A percentile compares a stretch with the other conserved stretches of the same genome.
These are phyloP conservation scores for Volvox carteri DNA, from an alignment of 163 green algal genomes.

Conservation along the genomic window DNA sequence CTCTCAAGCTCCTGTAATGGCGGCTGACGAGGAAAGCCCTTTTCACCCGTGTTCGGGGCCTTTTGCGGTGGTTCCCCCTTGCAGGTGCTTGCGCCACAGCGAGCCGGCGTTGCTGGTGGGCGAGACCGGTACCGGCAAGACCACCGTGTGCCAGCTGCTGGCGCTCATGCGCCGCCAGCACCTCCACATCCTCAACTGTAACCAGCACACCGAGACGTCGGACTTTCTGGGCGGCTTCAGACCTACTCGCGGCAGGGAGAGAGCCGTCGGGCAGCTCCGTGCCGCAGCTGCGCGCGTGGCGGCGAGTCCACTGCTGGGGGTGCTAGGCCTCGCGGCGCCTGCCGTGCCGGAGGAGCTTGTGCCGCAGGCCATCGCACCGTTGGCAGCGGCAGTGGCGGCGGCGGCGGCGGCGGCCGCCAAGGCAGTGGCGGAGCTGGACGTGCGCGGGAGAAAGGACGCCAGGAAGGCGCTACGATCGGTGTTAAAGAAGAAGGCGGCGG, in stretches of 20 bases:
- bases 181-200: constrained; percentile 98
- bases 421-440: constrained; percentile 50
- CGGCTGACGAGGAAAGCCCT: too few species aligned
- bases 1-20: too few species aligned
- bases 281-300: constrained; percentile 36
- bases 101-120: constrained; percentile 96
- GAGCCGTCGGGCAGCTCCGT: constrained; percentile 44
- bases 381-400: constrained; percentile 38
- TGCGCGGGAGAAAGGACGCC: background rate
- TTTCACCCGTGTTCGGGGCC: too few species aligned
- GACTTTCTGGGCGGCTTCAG: constrained; percentile 98
- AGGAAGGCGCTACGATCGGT: constrained; percentile 16
- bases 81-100: constrained; percentile 65
- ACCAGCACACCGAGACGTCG: constrained; percentile 98
- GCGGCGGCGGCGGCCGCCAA: constrained; percentile 54
- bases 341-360: constrained; percentile 47
- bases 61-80: too few species aligned
- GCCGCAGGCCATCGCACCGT: background rate
- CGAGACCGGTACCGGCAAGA: constrained; percentile 98
- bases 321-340: constrained; percentile 3
- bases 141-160: constrained; percentile 96
- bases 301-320: constrained; percentile 50
- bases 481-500: constrained; percentile 16
- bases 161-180: constrained; percentile 86
- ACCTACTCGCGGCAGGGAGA: constrained; percentile 75